These are phyloP conservation scores for Tylopilus plumbeoviolaceoides DNA, from an alignment of 768 basidiomycete species.

Conservation along the genomic window DNA sequence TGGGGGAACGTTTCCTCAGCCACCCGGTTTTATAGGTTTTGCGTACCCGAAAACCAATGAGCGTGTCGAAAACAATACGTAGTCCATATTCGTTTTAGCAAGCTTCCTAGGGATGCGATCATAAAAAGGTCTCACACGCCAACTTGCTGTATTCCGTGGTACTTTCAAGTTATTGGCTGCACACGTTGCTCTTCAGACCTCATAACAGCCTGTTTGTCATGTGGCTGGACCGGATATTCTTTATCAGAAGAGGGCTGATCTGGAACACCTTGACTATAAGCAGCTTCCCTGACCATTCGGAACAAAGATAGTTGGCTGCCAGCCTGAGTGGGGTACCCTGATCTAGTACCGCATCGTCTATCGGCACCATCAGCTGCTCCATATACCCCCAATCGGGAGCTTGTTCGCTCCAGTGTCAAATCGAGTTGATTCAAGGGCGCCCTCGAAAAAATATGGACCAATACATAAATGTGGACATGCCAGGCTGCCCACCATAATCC, in stretches of 20 bases:
- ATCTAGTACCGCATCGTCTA: conserved; percentile 17
- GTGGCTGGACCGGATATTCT: conserved; percentile 23
- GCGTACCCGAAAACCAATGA: conserved; percentile 21
- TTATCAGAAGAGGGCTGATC: conserved; percentile 28
- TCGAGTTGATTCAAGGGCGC: conserved; percentile 3
- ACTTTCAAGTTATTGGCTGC: conserved; percentile 14
- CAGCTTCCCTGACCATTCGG: conserved; percentile 23
- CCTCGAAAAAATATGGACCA: background rate
- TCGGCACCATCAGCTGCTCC: conserved; percentile 20
- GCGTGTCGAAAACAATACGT: conserved; percentile 27
- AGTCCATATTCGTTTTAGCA: conserved; percentile 27
- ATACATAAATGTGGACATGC: background rate
- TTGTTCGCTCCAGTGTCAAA: conserved; percentile 4
- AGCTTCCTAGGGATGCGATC: conserved; percentile 21
- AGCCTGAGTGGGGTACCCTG: conserved; percentile 22
- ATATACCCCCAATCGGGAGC: conserved; percentile 5
- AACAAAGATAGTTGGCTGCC: conserved; percentile 23
- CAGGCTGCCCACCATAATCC: conserved; percentile 5
- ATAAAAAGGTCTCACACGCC: conserved; percentile 24
- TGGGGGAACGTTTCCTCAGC: conserved; percentile 10
- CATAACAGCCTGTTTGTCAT: conserved; percentile 25
- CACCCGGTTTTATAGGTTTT: conserved; percentile 29
- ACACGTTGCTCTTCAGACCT: conserved; percentile 16
- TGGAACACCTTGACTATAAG: conserved; percentile 21
- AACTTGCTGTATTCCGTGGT: conserved; percentile 26